Base-by-base conservation (phyloP, 2,329 filamentous ascomycete genomes). In the Epichloe glyceriae region DNA sequence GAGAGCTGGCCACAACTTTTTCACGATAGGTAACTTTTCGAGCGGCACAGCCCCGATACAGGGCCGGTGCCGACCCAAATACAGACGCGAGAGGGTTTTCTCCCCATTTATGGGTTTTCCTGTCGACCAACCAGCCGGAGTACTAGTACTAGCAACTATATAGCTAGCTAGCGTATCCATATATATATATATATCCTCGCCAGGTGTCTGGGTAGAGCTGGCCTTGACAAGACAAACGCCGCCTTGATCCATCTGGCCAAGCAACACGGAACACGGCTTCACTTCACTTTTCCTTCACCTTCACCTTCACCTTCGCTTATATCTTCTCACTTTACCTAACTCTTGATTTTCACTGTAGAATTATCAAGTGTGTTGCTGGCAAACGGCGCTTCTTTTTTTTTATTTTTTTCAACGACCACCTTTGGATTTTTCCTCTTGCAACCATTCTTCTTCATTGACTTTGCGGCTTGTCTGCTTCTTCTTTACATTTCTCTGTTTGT, bases 201-300 rank as follows among this genome's bases (percentile, higher is more conserved):
- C 53, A 44, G 50, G 61, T 60, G 61, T 61, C 61, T 56, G 52
- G 41, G 47, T 47, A 52, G 61, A 60, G 61, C 55, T 55, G 45
- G 40, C 46, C 42, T 17, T 20, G 22, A 15, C 19, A 43, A 20
- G 20, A 19, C n/a, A 26, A 15, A 20, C 30, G n/a, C 17, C 17
- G 33, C 44, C 44, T 35, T 47, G 37, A 10, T 20, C 20, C n/a
- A 19, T 40, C n/a, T n/a, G 17, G n/a, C 5, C n/a, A 40, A 40
- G 38, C 30, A 37, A 22, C 44, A 20, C n/a, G 34, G 22, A 37
- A 22, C 44, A 20, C n/a, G 34, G 22, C 42, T 30, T 22, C 37
- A 19, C 37, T 42, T 47, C 22, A 42, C 44, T 47, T 34, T n/a
- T 26, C 14, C 2, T 41, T 41, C 44, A 39, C n/a, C 22, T 41